Evolutionary conservation across 1,284 basidiomycete species (phyloP), one percentile per base, ranked within the genome.

Genomic region (Marasmius oreades): DNA sequence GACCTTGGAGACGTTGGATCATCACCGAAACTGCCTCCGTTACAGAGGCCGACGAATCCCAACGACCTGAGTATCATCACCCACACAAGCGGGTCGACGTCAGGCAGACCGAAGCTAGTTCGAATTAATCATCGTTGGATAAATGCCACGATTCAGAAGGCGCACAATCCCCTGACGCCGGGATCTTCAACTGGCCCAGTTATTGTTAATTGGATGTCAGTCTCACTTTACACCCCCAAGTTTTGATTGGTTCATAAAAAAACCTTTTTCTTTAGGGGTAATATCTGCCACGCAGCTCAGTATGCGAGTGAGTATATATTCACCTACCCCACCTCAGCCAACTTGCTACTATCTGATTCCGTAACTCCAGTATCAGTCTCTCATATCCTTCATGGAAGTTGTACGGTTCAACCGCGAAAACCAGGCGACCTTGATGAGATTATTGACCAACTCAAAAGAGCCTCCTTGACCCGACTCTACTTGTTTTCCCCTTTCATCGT

Each of bases 101-200:
- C n/a, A n/a, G n/a, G n/a, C n/a, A n/a, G n/a, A n/a, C 86, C 86
- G 2, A 88, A 86, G 64, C 77, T 88, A n/a, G 78, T 88, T 0
- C 85, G 81, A 16, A 83, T 80, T 60, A 84, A 68, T 57, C 78
- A 78, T 60, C 68, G 68, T 39, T 87, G 85, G 85, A 60, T 88
- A 20, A 70, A 77, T 58, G 59, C 71, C 22, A 73, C n/a, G 67
- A 77, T 46, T 58, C 64, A 51, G 79, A 82, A 65, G 26, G 26
- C 7, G 6, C 4, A 20, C 36, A 31, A 5, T 26, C 11, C 16
- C 20, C 5, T 22, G n/a, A 24, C 20, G n/a, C 18, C 12, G 14
- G 45, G 4, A 5, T 37, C 2, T n/a, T n/a, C n/a, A n/a, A n/a
- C n/a, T n/a, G 23, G 12, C 23, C 45, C 45, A 4, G 45, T 11